Evolutionary conservation across 1,284 basidiomycete species (phyloP).

Genomic region (Golubevia pallescens): DNA sequence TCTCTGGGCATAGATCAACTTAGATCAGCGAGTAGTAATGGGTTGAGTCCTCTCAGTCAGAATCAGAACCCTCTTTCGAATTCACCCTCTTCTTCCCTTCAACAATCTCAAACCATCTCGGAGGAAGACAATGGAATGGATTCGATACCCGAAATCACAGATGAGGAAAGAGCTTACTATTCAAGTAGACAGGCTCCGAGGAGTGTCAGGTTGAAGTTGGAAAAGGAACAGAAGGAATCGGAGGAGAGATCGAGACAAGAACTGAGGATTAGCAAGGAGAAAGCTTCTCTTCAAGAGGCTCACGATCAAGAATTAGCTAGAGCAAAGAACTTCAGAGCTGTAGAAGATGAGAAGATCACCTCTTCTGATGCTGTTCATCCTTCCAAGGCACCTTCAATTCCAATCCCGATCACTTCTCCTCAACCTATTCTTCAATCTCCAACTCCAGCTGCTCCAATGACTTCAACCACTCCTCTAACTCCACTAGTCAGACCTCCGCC

Average conservation of each 20-base stretch:
- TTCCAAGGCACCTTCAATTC: background rate
- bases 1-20: too few species aligned
- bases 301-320: slow-evolving; percentile 1
- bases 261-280: background rate
- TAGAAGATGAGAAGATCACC: background rate
- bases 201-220: slow-evolving; percentile 11
- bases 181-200: slow-evolving; percentile 15
- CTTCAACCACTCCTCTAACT: background rate
- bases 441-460: background rate
- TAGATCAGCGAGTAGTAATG: too few species aligned
- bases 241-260: background rate
- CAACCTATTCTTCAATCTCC: background rate
- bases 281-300: background rate
- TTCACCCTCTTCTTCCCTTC: background rate
- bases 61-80: slow-evolving; percentile 9
- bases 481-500: slow-evolving; percentile 25
- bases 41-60: too few species aligned
- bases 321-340: background rate
- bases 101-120: slow-evolving; percentile 9
- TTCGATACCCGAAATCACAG: slow-evolving; percentile 32
- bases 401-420: background rate
- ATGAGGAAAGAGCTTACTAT: slow-evolving; percentile 32
- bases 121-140: too few species aligned
- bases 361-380: background rate
- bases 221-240: slow-evolving; percentile 9